Evolutionary conservation across 164 flowering plant species (phyloP).

Genomic region (Sextonia rubra): DNA sequence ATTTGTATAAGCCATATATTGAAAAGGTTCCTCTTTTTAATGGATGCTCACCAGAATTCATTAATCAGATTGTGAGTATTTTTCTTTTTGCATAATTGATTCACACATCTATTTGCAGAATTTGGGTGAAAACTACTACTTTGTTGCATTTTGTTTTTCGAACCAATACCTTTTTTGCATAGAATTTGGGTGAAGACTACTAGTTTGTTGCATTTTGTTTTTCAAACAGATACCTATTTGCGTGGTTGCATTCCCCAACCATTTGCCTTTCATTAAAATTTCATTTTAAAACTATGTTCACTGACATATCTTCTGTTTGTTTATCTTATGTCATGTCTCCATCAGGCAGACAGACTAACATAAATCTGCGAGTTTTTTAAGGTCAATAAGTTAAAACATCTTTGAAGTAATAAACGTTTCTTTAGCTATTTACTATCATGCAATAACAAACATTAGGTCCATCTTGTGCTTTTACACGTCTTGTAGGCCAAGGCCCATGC

Average conservation of each 20-base stretch:
- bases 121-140: background rate
- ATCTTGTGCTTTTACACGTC: no score
- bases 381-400: no score
- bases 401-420: background rate
- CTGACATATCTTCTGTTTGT: background rate
- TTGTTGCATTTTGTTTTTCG: background rate
- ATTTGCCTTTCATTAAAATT: background rate
- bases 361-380: no score
- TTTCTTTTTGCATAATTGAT: background rate
- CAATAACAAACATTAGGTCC: no score
- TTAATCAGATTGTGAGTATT: constrained; percentile 77
- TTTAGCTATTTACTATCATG: no score
- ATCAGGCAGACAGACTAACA: background rate
- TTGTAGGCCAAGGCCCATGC: no score
- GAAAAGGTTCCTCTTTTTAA: constrained; percentile 65
- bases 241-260: background rate
- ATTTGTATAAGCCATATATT: constrained; percentile 50
- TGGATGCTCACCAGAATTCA: constrained; percentile 76
- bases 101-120: background rate
- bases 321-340: background rate
- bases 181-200: background rate
- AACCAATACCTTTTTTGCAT: background rate
- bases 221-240: background rate
- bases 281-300: background rate
- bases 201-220: background rate